Conservation (phyloP, 176 grass and related monocot genomes). For the Miscanthus lutarioriparius region DNA sequence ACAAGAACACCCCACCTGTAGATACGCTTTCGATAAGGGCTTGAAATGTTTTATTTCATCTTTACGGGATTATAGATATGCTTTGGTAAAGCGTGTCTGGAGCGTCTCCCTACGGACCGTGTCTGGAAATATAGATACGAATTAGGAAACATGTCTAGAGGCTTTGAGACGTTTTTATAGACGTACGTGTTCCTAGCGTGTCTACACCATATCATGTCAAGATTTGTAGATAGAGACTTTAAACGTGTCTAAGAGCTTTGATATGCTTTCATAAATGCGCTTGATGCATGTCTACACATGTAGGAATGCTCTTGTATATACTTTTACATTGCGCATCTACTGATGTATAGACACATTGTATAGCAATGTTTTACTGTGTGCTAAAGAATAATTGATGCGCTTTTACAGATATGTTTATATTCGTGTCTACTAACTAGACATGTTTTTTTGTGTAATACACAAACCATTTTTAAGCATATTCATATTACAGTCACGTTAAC, state of each 20-base stretch:
- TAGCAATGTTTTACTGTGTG: neutral
- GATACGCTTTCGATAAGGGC: no score
- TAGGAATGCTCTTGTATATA: neutral
- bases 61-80: neutral
- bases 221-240: no score
- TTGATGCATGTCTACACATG: neutral
- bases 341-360: neutral
- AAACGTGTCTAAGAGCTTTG: no score
- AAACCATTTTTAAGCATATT: no score
- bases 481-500: neutral
- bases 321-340: neutral
- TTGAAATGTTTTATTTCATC: neutral
- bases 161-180: neutral
- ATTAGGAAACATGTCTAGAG: no score
- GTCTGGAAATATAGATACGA: neutral
- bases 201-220: neutral
- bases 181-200: neutral
- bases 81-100: neutral
- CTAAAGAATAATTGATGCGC: neutral
- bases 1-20: no score
- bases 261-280: neutral
- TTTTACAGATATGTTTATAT: neutral
- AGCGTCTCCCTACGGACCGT: neutral
- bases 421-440: neutral
- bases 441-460: no score